Conservation (phyloP, 345 rosid species). For the Linum tenue region DNA sequence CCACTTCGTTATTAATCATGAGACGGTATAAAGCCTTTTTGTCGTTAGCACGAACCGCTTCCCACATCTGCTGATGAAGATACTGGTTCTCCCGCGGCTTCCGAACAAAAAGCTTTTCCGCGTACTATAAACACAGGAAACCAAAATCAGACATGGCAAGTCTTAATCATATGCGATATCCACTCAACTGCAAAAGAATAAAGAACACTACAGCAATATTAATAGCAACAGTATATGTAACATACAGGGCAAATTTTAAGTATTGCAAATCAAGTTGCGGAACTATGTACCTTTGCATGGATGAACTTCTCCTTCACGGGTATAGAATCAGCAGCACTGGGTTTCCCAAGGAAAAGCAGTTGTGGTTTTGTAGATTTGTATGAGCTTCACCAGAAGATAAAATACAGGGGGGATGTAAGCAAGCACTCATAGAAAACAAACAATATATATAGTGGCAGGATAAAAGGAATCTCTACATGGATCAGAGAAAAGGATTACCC, state of each 20-base stretch:
- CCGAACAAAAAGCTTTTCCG: slow-evolving; percentile 79
- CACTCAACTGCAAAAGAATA: background rate
- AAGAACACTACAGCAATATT: background rate
- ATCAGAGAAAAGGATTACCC: background rate
- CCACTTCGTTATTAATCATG: slow-evolving; percentile 67
- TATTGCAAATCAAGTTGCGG: background rate
- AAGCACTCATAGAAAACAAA: background rate
- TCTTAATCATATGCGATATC: no score
- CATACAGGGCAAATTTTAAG: background rate
- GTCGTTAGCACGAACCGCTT: slow-evolving; percentile 78
- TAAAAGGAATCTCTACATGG: background rate
- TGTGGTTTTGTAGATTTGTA: background rate
- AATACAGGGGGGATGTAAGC: background rate
- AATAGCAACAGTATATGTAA: background rate
- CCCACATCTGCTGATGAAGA: slow-evolving; percentile 71
- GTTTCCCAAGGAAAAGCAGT: background rate
- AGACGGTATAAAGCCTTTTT: slow-evolving; percentile 80
- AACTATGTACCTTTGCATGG: slow-evolving; percentile 2
- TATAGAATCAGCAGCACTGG: slow-evolving; percentile 4
- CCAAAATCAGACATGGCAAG: background rate
- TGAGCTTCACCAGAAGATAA: background rate
- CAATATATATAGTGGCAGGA: background rate
- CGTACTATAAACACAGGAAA: slow-evolving; percentile 45
- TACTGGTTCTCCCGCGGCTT: slow-evolving; percentile 50
- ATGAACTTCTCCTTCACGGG: slow-evolving; percentile 3